Percentiles rank a stretch among this genome's conserved stretches.
Evolutionary conservation across 2,329 filamentous ascomycete genomes (phyloP).

Genomic region (Pseudogymnoascus sp.): DNA sequence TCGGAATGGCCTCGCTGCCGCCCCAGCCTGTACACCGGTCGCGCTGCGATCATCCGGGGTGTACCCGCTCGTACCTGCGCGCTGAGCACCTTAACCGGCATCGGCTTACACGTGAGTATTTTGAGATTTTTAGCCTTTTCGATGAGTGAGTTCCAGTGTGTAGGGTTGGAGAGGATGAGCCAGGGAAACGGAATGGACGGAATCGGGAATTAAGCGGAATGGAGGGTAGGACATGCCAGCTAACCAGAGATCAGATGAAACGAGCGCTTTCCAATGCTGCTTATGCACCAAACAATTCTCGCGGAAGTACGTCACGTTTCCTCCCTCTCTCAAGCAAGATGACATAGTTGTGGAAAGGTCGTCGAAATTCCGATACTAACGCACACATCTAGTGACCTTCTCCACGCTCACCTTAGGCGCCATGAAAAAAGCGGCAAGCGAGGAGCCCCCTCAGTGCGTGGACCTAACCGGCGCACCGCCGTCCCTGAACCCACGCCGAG

Average conservation of each 20-base stretch:
- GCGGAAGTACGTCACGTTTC: slow-evolving; percentile 15
- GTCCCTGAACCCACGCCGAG: neutral
- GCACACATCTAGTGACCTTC: slow-evolving; percentile 15
- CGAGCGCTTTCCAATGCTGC: slow-evolving; percentile 17
- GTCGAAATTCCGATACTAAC: neutral
- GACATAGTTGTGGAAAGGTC: neutral
- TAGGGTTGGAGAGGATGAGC: neutral
- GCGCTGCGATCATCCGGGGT: slow-evolving; percentile 17
- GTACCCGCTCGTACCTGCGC: slow-evolving; percentile 18
- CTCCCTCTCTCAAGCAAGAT: neutral
- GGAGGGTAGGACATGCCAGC: neutral
- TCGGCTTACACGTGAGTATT: slow-evolving; percentile 17
- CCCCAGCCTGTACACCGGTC: slow-evolving; percentile 3
- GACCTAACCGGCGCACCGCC: neutral
- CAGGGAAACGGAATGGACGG: neutral
- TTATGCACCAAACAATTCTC: slow-evolving; percentile 19
- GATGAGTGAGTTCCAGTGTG: neutral
- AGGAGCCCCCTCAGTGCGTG: neutral
- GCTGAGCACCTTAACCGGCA: slow-evolving; percentile 21
- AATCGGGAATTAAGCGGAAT: neutral
- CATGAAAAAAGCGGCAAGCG: slow-evolving; percentile 12
- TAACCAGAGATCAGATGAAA: slow-evolving; percentile 14
- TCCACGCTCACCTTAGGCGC: slow-evolving; percentile 19
- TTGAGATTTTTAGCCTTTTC: neutral
- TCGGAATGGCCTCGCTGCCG: neutral